Evolutionary conservation across 208 protist species (phyloP).

Genomic region (Naegleria lovaniensis): DNA sequence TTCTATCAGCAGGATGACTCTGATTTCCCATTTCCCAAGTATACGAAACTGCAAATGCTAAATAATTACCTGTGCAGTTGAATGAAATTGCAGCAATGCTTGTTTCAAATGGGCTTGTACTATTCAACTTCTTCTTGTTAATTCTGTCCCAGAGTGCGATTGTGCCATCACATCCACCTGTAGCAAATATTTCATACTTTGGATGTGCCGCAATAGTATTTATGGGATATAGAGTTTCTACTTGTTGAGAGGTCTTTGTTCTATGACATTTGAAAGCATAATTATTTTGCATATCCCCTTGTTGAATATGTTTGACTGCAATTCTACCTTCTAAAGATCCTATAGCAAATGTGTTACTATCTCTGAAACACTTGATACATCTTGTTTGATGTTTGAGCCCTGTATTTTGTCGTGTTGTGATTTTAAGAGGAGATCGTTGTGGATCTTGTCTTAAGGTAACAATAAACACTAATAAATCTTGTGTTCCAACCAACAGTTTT

Average conservation of each 20-base stretch:
- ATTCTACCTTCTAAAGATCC: slow-evolving; percentile 58
- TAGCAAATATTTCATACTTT: slow-evolving; percentile 58
- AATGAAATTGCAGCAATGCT: slow-evolving; percentile 50
- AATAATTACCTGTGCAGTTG: slow-evolving; percentile 41
- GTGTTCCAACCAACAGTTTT: neutral
- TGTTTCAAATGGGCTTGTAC: slow-evolving; percentile 38
- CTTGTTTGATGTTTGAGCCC: slow-evolving; percentile 57
- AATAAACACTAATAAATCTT: neutral
- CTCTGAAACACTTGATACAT: slow-evolving; percentile 30
- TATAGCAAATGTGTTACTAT: slow-evolving; percentile 46
- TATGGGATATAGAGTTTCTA: slow-evolving; percentile 58
- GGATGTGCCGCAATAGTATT: slow-evolving; percentile 65
- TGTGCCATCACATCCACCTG: slow-evolving; percentile 61
- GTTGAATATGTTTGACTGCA: slow-evolving; percentile 64
- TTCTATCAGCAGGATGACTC: neutral
- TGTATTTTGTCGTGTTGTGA: neutral
- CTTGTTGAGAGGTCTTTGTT: slow-evolving; percentile 5
- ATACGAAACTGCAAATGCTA: slow-evolving; percentile 63
- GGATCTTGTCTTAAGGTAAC: neutral
- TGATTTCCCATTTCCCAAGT: slow-evolving; percentile 59
- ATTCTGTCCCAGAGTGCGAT: slow-evolving; percentile 62
- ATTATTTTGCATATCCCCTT: slow-evolving; percentile 31
- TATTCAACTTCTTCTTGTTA: slow-evolving; percentile 43
- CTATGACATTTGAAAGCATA: slow-evolving; percentile 75
- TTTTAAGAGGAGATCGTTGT: neutral